phyloP scores from a whole-genome alignment of 2,329 filamentous ascomycete genomes.

The Cordyceps cicadae region DNA sequence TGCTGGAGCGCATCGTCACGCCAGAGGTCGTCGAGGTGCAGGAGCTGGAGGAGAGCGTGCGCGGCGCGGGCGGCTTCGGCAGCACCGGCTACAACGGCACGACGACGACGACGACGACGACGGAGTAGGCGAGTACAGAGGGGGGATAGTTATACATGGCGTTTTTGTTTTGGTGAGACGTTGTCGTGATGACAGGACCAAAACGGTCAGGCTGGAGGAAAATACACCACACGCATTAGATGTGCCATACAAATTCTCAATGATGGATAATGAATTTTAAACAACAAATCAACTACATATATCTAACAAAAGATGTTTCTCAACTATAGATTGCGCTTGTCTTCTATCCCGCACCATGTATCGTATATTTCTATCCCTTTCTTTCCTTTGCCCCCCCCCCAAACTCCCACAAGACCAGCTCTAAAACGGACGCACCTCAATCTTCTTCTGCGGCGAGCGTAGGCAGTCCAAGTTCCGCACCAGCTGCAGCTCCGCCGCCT shows the following conservation, averaged over 20 bases:
- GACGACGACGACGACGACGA: not conserved
- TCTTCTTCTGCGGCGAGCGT: conserved; percentile 54
- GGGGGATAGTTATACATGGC: not conserved
- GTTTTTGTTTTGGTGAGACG: no score
- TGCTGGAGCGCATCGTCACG: conserved; percentile 90
- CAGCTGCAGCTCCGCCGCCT: conserved; percentile 81
- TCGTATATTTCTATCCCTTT: not conserved
- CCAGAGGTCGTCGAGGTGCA: conserved; percentile 86
- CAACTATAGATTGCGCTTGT: not conserved
- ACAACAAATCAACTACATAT: not conserved
- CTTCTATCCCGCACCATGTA: not conserved
- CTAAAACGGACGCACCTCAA: conserved; percentile 44
- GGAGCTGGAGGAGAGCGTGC: conserved; percentile 80
- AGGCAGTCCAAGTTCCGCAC: conserved; percentile 66
- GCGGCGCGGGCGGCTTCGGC: conserved; percentile 85
- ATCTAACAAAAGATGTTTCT: not conserved
- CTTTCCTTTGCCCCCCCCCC: no score
- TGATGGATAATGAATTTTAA: not conserved
- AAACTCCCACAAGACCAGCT: not conserved
- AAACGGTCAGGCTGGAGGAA: not conserved
- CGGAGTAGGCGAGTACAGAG: not conserved
- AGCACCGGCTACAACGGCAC: conserved; percentile 57
- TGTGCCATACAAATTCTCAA: not conserved
- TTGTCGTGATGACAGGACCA: not conserved
- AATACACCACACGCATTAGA: not conserved